Base-by-base conservation (phyloP, 2,329 filamentous ascomycete genomes). In the Rutstroemia sp. region DNA sequence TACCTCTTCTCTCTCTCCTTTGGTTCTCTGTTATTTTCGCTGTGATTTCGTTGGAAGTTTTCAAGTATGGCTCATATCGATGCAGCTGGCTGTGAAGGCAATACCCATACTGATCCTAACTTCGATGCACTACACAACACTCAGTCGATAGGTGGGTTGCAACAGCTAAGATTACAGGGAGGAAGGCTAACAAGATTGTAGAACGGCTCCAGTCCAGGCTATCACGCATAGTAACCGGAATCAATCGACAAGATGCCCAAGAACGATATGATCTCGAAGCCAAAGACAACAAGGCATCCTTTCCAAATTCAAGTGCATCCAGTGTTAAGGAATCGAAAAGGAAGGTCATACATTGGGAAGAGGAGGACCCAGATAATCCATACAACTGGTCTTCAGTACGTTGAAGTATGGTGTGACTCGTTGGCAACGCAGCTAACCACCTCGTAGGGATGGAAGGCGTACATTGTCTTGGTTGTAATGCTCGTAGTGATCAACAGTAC, bases 401-500 rank as follows among this genome's bases (percentile, higher is more conserved):
- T 58, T 25, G 39, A 41, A 8, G 14, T 12, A 9, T 46, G 17
- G 14, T 12, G 14, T 46, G 17, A 3, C 27, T 12, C 23, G 27
- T 19, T 4, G 9, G 4, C 8, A 27, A 4, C 6, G 37, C 5
- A 3, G 17, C 46, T 51, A 27, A 57, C 45, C 10, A 56, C 62
- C 17, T 27, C 27, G 17, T 17, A 83, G 77, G 62, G 63, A 50
- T 81, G 76, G 63, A 88, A 87, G 65, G 61, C 70, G 1, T 71
- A 73, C 39, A 75, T 87, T 5, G 65, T 85, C 2, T 64, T 80
- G 25, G 75, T 79, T 0, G 77, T 78, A 1, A 81, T 83, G 71
- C 67, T 79, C 60, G 75, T 78, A 53, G 83, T 88, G 45, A 74
- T 87, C 66, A 89, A 89, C 68, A 83, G 79, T 25, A 88, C 85